These are phyloP conservation scores for Fennellomyces sp. DNA, from an alignment of 371 early-diverging fungal genomes.

Conservation along the genomic window DNA sequence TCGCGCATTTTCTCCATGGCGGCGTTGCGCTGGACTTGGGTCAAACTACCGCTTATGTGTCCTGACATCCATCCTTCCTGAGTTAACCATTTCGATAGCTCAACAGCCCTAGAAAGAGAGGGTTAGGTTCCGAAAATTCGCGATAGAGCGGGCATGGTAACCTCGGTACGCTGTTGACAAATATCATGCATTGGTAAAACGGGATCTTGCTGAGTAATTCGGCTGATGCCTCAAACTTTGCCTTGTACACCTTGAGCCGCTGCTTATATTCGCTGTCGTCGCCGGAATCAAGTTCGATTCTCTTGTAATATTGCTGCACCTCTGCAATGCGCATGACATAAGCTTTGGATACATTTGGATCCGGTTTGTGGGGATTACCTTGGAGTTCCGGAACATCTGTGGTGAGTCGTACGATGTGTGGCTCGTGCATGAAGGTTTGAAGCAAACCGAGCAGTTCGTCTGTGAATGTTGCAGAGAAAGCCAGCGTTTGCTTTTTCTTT, in stretches of 20 bases:
- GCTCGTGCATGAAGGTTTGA: constrained; percentile 42
- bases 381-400: constrained; percentile 60
- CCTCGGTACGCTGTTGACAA: constrained; percentile 58
- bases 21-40: constrained; percentile 60
- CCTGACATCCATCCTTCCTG: constrained; percentile 62
- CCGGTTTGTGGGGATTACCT: no score
- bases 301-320: constrained; percentile 60
- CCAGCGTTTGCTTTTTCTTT: constrained; percentile 54
- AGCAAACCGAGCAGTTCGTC: constrained; percentile 46
- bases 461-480: constrained; percentile 69
- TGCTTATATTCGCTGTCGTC: constrained; percentile 11
- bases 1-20: constrained; percentile 69
- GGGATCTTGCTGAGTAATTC: constrained; percentile 53
- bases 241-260: constrained; percentile 37
- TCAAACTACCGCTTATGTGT: constrained; percentile 54
- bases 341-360: background rate
- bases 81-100: constrained; percentile 57
- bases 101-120: constrained; percentile 37
- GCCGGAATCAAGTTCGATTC: constrained; percentile 12
- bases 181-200: constrained; percentile 71
- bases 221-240: constrained; percentile 55
- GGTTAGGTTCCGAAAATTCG: background rate
- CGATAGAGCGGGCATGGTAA: background rate
- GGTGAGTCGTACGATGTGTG: constrained; percentile 58
- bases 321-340: constrained; percentile 26